Conservation (phyloP, 768 basidiomycete genomes). For the Termitomyces sp. region DNA sequence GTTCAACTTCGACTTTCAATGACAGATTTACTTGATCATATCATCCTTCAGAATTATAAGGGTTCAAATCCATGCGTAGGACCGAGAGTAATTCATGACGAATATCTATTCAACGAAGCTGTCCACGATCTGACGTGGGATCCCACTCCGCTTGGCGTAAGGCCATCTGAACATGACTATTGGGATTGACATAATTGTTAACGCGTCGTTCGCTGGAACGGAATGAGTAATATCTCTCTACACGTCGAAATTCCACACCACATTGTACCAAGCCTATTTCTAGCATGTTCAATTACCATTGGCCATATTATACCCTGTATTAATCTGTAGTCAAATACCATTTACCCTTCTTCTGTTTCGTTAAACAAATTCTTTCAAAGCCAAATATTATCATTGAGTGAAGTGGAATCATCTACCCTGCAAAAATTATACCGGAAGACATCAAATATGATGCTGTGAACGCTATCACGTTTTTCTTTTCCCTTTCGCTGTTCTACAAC, state of each 20-base stretch:
- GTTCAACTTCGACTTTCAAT: not conserved
- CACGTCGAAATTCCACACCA: not conserved
- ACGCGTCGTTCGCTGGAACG: not conserved
- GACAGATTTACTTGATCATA: not conserved
- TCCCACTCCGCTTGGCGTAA: not conserved
- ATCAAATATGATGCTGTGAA: no score
- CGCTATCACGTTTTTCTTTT: no score
- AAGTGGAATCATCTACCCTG: no score
- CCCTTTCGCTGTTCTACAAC: no score
- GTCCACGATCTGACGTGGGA: not conserved
- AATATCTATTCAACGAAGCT: not conserved
- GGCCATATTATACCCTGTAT: not conserved
- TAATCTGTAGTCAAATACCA: no score
- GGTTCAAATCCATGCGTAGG: conserved; percentile 4
- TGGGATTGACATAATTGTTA: not conserved
- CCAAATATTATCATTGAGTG: no score
- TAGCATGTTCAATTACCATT: not conserved
- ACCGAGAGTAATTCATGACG: not conserved
- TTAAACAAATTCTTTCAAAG: no score
- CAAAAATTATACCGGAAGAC: no score
- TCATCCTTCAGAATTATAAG: not conserved
- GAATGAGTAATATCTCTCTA: not conserved
- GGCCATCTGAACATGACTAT: not conserved
- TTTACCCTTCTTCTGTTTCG: no score
- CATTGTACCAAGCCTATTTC: not conserved